These are phyloP conservation scores for Gaultheria prostrata DNA, from an alignment of 148 eudicot genomes.

Conservation along the genomic window DNA sequence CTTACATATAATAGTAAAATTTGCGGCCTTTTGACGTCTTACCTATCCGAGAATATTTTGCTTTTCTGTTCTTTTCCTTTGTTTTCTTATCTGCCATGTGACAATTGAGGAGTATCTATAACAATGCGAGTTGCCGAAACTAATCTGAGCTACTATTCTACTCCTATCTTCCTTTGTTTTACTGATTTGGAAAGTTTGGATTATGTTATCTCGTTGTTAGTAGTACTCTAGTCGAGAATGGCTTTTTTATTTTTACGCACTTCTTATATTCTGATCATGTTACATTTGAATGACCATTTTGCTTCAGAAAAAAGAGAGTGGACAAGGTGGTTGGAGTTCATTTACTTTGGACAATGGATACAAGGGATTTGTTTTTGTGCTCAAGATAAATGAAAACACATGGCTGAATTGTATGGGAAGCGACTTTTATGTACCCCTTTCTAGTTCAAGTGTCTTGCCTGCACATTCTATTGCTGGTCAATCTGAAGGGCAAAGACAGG, in stretches of 20 bases:
- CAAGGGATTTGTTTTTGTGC: conserved; percentile 66
- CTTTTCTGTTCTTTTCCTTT: neutral
- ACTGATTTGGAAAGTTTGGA: conserved; percentile 7
- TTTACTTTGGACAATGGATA: conserved; percentile 53
- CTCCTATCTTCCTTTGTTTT: neutral
- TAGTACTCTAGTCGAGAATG: neutral
- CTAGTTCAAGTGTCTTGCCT: conserved; percentile 27
- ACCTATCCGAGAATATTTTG: neutral
- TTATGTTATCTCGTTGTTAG: neutral
- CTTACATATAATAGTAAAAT: neutral
- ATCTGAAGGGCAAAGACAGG: conserved; percentile 24
- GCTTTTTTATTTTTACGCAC: neutral
- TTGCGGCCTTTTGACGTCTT: neutral
- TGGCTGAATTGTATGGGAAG: conserved; percentile 81
- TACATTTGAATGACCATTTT: neutral
- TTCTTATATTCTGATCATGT: neutral
- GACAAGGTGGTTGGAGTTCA: conserved; percentile 47
- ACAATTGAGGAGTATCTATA: neutral
- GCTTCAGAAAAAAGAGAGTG: conserved; percentile 63
- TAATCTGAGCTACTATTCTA: neutral
- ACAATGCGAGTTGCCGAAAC: neutral
- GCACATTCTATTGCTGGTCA: conserved; percentile 18
- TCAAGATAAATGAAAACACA: conserved; percentile 63
- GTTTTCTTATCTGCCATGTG: neutral
- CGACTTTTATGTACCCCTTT: conserved; percentile 71